These are phyloP conservation scores for Colletotrichum somersetense DNA, from an alignment of 2,329 filamentous ascomycete genomes.

Conservation along the genomic window DNA sequence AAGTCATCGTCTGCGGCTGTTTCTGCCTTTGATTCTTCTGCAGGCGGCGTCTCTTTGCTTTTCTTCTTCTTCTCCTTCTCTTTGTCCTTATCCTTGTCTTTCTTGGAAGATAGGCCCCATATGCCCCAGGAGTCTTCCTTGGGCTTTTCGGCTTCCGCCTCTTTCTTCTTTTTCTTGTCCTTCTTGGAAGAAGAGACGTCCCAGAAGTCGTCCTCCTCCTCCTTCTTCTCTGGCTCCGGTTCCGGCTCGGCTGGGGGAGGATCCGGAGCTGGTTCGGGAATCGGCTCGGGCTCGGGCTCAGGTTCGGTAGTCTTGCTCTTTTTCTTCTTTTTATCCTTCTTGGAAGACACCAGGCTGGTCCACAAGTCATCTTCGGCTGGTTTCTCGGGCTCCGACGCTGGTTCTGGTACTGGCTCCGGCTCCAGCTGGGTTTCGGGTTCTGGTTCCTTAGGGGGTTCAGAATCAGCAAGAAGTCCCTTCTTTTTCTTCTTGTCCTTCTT, in stretches of 20 bases:
- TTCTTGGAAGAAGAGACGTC: slow-evolving; percentile 49
- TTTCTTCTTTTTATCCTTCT: slow-evolving; percentile 53
- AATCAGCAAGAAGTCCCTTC: slow-evolving; percentile 47
- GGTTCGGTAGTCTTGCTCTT: slow-evolving; percentile 45
- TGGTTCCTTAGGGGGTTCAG: slow-evolving; percentile 42
- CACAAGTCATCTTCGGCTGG: slow-evolving; percentile 49
- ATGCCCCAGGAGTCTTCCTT: slow-evolving; percentile 44
- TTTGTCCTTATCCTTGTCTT: slow-evolving; percentile 49
- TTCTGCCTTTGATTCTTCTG: slow-evolving; percentile 31
- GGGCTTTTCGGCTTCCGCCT: slow-evolving; percentile 44
- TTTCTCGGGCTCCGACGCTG: slow-evolving; percentile 37
- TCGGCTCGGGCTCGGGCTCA: slow-evolving; percentile 7
- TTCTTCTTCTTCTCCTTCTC: slow-evolving; percentile 48
- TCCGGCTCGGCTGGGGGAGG: slow-evolving; percentile 44
- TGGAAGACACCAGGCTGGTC: slow-evolving; percentile 48
- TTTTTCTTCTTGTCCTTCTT: slow-evolving; percentile 57
- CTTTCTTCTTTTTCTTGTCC: slow-evolving; percentile 49
- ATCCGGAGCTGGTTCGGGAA: slow-evolving; percentile 34
- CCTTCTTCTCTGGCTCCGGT: slow-evolving; percentile 49
- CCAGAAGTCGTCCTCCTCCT: slow-evolving; percentile 51
- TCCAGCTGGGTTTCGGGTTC: slow-evolving; percentile 41
- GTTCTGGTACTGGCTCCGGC: slow-evolving; percentile 25
- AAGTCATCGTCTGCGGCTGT: slow-evolving; percentile 38
- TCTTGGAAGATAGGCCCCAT: slow-evolving; percentile 46
- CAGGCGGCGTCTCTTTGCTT: slow-evolving; percentile 47